Conservation (phyloP, 2,329 filamentous ascomycete genomes). For the Tolypocladium paradoxum region DNA sequence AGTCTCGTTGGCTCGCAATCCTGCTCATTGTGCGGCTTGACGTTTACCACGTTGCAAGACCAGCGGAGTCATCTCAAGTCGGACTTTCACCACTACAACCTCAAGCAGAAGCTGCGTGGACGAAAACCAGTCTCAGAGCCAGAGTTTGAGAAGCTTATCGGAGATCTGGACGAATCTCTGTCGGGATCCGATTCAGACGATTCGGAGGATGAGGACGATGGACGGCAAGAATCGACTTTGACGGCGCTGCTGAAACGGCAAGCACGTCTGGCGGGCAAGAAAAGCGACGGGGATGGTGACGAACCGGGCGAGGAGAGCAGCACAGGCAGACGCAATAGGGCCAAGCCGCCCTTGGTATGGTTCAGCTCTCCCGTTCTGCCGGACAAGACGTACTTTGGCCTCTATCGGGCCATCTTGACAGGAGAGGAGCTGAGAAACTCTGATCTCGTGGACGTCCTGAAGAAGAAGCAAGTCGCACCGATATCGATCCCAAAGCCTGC, state of each 20-base stretch:
- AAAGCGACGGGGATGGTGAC: slow-evolving; percentile 38
- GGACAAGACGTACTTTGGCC: slow-evolving; percentile 66
- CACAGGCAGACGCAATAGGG: slow-evolving; percentile 37
- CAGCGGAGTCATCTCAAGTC: slow-evolving; percentile 81
- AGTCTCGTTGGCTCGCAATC: slow-evolving; percentile 52
- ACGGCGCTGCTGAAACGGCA: slow-evolving; percentile 73
- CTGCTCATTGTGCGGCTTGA: slow-evolving; percentile 69
- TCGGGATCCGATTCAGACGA: slow-evolving; percentile 76
- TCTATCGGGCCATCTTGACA: slow-evolving; percentile 77
- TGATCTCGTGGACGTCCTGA: slow-evolving; percentile 56
- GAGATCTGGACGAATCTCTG: slow-evolving; percentile 78
- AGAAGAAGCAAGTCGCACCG: slow-evolving; percentile 66
- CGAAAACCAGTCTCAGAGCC: slow-evolving; percentile 59
- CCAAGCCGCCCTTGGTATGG: slow-evolving; percentile 74
- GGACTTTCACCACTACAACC: slow-evolving; percentile 86
- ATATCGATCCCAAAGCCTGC: slow-evolving; percentile 40
- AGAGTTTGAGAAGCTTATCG: slow-evolving; percentile 81
- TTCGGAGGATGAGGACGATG: slow-evolving; percentile 54
- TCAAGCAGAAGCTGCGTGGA: slow-evolving; percentile 81
- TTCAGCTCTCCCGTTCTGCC: slow-evolving; percentile 68
- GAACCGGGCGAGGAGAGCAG: slow-evolving; percentile 26
- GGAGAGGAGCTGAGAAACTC: slow-evolving; percentile 53
- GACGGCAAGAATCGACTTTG: slow-evolving; percentile 56
- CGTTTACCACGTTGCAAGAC: slow-evolving; percentile 63
- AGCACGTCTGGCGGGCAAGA: slow-evolving; percentile 55